Evolutionary conservation across 139 green algal genomes (phyloP).

Genomic region (Chlorella sp.): DNA sequence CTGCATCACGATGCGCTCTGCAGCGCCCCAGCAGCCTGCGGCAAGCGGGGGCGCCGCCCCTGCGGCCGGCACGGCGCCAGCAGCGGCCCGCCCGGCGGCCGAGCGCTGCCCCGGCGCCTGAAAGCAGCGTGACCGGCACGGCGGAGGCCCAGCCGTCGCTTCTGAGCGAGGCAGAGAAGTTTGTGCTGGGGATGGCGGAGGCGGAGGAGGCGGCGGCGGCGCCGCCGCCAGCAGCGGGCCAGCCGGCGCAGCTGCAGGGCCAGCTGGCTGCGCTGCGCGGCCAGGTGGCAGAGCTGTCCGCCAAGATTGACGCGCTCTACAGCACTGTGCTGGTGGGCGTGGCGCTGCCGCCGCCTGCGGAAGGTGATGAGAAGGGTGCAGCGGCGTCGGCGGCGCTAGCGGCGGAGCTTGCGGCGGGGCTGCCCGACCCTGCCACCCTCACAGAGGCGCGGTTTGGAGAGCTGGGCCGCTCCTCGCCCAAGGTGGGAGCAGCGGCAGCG

Average conservation of each 20-base stretch:
- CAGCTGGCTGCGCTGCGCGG: neutral
- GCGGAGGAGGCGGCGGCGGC: conserved; percentile 1
- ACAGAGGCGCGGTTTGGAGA: conserved; percentile 54
- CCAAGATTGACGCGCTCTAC: conserved; percentile 65
- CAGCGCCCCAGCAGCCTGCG: no score
- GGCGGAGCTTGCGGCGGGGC: neutral
- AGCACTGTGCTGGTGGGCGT: conserved; percentile 46
- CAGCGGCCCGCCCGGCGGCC: no score
- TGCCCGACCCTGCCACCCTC: conserved; percentile 21
- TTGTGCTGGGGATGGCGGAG: conserved; percentile 30
- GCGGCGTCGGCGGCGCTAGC: neutral
- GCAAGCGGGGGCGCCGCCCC: no score
- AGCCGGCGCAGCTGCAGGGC: conserved; percentile 14
- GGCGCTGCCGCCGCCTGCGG: neutral
- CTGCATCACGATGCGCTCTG: no score
- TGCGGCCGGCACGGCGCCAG: no score
- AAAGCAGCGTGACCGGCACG: no score
- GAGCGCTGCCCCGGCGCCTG: no score
- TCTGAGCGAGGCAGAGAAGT: conserved; percentile 44
- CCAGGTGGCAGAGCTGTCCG: conserved; percentile 49
- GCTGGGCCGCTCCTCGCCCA: conserved; percentile 42
- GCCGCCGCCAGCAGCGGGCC: neutral
- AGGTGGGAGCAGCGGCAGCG: conserved; percentile 16
- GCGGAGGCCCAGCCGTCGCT: neutral
- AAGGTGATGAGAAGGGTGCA: neutral